These are phyloP conservation scores for Withania somnifera DNA, from an alignment of 305 asterid genomes.

Conservation along the genomic window DNA sequence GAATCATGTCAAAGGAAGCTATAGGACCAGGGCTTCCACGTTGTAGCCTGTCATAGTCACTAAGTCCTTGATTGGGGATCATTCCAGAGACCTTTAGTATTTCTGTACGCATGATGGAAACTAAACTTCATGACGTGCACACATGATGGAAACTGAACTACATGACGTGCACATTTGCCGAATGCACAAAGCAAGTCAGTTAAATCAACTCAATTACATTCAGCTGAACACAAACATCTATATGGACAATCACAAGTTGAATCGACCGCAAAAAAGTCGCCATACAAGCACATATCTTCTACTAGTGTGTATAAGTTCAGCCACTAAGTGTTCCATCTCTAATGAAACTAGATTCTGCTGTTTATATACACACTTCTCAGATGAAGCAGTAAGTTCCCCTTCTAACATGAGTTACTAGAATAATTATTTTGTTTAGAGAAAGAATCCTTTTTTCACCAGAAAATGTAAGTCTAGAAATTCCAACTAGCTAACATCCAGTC, in stretches of 20 bases:
- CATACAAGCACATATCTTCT: neutral
- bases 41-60: slow-evolving; percentile 46
- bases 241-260: neutral
- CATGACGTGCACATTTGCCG: neutral
- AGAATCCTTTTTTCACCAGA: neutral
- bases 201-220: neutral
- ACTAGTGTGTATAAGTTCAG: neutral
- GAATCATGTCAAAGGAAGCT: slow-evolving; percentile 42
- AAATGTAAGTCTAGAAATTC: neutral
- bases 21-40: slow-evolving; percentile 58
- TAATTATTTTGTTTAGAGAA: neutral
- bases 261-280: neutral
- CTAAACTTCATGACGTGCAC: neutral
- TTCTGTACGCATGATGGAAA: slow-evolving; percentile 32
- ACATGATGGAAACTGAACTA: neutral
- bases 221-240: neutral
- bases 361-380: neutral
- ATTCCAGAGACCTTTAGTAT: slow-evolving; percentile 55
- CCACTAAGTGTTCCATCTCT: neutral
- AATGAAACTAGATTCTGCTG: neutral
- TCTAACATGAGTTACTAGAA: neutral
- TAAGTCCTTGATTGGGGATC: slow-evolving; percentile 42
- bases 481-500: neutral
- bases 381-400: neutral
- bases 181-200: neutral